phyloP scores from a whole-genome alignment of 2,329 filamentous ascomycete species.

The Diaporthe citrichinensis region DNA sequence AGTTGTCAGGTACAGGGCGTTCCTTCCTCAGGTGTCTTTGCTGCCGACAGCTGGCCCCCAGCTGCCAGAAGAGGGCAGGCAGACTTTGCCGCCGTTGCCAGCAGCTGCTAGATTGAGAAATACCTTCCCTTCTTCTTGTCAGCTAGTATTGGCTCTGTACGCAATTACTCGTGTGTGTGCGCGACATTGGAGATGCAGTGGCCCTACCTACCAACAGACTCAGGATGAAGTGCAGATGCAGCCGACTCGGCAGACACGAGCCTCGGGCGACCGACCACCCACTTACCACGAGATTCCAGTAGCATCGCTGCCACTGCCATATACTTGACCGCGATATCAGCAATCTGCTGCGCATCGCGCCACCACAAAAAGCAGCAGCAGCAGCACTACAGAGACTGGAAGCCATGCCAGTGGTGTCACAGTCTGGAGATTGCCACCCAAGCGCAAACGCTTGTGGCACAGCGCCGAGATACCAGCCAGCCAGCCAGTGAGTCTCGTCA shows the following conservation, averaged over 20 bases:
- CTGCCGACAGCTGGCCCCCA: slow-evolving; percentile 8
- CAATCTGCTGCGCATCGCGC: not conserved
- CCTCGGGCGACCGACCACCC: not conserved
- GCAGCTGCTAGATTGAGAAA: not conserved
- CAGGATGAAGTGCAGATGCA: not conserved
- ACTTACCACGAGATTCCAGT: not conserved
- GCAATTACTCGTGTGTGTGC: not conserved
- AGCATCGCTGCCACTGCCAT: not conserved
- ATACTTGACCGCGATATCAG: not conserved
- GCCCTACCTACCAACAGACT: not conserved
- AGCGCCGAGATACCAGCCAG: not conserved
- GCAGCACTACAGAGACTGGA: not conserved
- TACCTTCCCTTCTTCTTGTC: not conserved
- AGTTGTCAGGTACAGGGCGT: not conserved
- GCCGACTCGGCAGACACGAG: too few species aligned
- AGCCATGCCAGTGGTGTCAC: not conserved
- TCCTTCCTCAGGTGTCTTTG: not conserved
- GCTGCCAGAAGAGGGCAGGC: not conserved
- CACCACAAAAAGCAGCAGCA: not conserved
- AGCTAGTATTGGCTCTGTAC: not conserved
- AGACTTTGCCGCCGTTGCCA: not conserved
- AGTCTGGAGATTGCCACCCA: not conserved
- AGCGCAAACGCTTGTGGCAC: not conserved
- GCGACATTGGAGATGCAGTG: not conserved
- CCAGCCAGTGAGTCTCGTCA: not conserved